Percentiles rank a stretch among this genome's conserved stretches.
Evolutionary conservation across 768 basidiomycete species (phyloP).

Genomic region (Podaxis sp.): DNA sequence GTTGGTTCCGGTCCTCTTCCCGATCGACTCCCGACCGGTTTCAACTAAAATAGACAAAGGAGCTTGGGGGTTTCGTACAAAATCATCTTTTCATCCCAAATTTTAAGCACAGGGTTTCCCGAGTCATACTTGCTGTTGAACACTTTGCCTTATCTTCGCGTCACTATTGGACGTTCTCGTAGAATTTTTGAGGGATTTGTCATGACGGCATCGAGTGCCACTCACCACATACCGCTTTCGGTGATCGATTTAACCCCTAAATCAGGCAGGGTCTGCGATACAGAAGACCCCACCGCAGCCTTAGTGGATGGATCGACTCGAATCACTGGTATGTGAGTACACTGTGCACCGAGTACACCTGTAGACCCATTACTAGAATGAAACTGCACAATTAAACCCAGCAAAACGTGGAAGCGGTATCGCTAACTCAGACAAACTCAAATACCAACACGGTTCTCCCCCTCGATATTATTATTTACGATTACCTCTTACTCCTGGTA

Average conservation of each 20-base stretch:
- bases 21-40: constrained; percentile 13
- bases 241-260: constrained; percentile 2
- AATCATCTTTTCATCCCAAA: neutral
- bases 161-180: neutral
- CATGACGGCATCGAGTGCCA: neutral
- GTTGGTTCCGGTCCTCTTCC: constrained; percentile 10
- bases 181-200: neutral
- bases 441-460: neutral
- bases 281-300: constrained; percentile 1
- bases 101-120: neutral
- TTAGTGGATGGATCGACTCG: neutral
- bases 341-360: neutral
- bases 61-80: neutral
- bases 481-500: constrained; percentile 11
- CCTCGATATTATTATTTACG: neutral
- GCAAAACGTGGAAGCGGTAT: constrained; percentile 2
- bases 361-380: neutral
- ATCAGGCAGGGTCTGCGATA: neutral
- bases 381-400: neutral
- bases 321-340: neutral
- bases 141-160: neutral
- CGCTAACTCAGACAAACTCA: constrained; percentile 6
- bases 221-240: constrained; percentile 9
- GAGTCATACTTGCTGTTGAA: neutral
- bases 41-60: constrained; percentile 11